Evolutionary conservation across 139 green algal genomes (phyloP), one percentile per base, ranked within the genome.

Genomic region (Micractinium conductrix): DNA sequence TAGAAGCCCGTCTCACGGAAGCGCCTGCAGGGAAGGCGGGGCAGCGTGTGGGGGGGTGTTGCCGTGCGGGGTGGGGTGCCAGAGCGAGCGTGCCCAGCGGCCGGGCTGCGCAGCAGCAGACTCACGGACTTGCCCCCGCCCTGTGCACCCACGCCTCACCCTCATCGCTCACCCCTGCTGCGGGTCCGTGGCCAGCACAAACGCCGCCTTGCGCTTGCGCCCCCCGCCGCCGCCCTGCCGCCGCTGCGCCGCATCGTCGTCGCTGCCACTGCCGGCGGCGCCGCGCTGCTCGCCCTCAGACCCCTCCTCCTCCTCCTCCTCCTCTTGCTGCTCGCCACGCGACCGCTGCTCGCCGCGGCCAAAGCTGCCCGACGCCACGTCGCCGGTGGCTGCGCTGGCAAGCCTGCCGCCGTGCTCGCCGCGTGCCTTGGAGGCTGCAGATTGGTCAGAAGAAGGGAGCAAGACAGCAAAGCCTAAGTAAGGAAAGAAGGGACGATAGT

Each of bases 1-100:
- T 88, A 93, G 70, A 95, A 93, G 19, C 79, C 82, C 0, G 48
- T 65, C 63, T 97, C 94, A 10, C 89, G 89, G 87, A 84, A 96
- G 9, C 84, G 50, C 2, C 89, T 88, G n/a, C 44, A 33, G 16
- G 62, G 42, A 12, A 35, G 35, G 70, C 5, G 72, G 28, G 44
- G n/a, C 0, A 12, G 72, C 2, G 44, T 1, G 3, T 14, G 19
- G 28, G 12, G 2, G 26, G 14, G 4, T 44, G 30, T 28, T 19
- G 5, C 2, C 2, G 24, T 58, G 28, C 43, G 69, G 40, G 40
- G 42, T 14, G 33, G 38, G 17, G 24, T 10, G 69, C 21, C 16
- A 72, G 30, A 17, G 30, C 10, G 37, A 12, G 68, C 37, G 30
- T 40, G 30, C 17, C n/a, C n/a, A n/a, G n/a, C n/a, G n/a, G n/a